A percentile compares a stretch with the other conserved stretches of the same genome.
Conservation (phyloP, 805 yeast genomes). For the Kuraishia cidri region DNA sequence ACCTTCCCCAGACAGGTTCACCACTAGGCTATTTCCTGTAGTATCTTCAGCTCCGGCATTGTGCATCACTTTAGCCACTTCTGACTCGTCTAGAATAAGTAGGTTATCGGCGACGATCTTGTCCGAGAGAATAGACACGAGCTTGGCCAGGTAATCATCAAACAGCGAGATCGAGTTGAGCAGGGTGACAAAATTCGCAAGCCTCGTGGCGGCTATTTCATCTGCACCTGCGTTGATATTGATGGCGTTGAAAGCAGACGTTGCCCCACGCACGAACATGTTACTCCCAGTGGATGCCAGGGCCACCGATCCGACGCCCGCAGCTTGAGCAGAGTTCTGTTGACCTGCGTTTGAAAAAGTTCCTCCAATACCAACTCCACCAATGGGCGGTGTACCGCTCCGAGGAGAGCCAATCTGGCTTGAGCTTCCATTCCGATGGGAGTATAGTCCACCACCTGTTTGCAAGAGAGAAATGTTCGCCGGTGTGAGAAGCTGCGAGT, state of each 20-base stretch:
- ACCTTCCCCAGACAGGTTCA: background rate
- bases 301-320: slow-evolving; percentile 6
- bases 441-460: background rate
- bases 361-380: slow-evolving; percentile 9
- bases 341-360: slow-evolving; percentile 11
- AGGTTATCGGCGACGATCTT: slow-evolving; percentile 16
- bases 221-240: slow-evolving; percentile 22
- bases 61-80: slow-evolving; percentile 12
- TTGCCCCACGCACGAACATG: slow-evolving; percentile 33
- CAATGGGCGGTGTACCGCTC: slow-evolving; percentile 6
- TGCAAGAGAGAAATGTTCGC: slow-evolving; percentile 11
- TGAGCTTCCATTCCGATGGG: background rate
- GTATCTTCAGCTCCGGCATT: slow-evolving; percentile 2
- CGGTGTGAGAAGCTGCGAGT: slow-evolving; percentile 16
- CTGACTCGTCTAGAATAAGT: slow-evolving; percentile 21
- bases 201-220: slow-evolving; percentile 34
- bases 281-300: slow-evolving; percentile 11
- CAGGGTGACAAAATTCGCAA: slow-evolving; percentile 55
- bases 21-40: too few relatives aligned
- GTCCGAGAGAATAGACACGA: slow-evolving; percentile 32
- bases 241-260: slow-evolving; percentile 22
- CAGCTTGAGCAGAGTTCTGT: slow-evolving; percentile 10
- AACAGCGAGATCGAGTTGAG: slow-evolving; percentile 61
- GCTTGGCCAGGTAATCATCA: slow-evolving; percentile 43
- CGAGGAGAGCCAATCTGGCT: slow-evolving; percentile 6